Conservation (phyloP, 2,329 filamentous ascomycete species). For the Fusarium brachygibbosum region DNA sequence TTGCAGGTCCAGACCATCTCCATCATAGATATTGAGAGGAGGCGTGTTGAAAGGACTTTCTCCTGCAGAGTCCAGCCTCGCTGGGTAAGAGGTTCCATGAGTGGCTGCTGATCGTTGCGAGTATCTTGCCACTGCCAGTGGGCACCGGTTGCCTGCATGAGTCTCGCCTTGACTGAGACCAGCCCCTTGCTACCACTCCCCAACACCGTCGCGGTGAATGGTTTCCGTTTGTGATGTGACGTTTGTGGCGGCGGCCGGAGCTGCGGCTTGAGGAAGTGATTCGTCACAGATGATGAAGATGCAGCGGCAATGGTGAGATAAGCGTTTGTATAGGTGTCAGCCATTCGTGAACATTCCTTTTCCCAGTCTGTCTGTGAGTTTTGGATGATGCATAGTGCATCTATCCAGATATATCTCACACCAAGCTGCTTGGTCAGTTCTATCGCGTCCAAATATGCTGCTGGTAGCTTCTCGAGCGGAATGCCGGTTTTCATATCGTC, state of each 20-base stretch:
- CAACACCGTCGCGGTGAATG: not conserved
- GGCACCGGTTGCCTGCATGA: slow-evolving; percentile 28
- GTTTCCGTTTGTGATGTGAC: not conserved
- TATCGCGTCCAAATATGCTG: slow-evolving; percentile 27
- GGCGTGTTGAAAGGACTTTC: slow-evolving; percentile 28
- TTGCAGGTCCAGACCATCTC: slow-evolving; percentile 41
- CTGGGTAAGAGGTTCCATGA: slow-evolving; percentile 27
- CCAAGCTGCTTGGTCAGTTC: slow-evolving; percentile 15
- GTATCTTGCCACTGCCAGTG: slow-evolving; percentile 37
- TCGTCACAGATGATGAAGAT: slow-evolving; percentile 25
- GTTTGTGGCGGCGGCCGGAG: not conserved
- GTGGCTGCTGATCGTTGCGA: slow-evolving; percentile 10
- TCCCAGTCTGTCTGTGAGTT: slow-evolving; percentile 35
- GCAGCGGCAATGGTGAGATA: slow-evolving; percentile 38
- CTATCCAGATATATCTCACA: slow-evolving; percentile 37
- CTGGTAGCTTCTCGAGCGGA: slow-evolving; percentile 15
- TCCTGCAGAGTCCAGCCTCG: slow-evolving; percentile 43
- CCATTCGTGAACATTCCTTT: slow-evolving; percentile 36
- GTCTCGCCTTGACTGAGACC: slow-evolving; percentile 22
- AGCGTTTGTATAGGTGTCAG: slow-evolving; percentile 32
- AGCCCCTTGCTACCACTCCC: not conserved
- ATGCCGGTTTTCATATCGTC: slow-evolving; percentile 21
- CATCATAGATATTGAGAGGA: slow-evolving; percentile 30
- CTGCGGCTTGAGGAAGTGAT: slow-evolving; percentile 22
- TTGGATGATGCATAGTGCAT: slow-evolving; percentile 41